Evolutionary conservation across 1,284 basidiomycete species (phyloP).

Genomic region (Rugosomyces carneus): DNA sequence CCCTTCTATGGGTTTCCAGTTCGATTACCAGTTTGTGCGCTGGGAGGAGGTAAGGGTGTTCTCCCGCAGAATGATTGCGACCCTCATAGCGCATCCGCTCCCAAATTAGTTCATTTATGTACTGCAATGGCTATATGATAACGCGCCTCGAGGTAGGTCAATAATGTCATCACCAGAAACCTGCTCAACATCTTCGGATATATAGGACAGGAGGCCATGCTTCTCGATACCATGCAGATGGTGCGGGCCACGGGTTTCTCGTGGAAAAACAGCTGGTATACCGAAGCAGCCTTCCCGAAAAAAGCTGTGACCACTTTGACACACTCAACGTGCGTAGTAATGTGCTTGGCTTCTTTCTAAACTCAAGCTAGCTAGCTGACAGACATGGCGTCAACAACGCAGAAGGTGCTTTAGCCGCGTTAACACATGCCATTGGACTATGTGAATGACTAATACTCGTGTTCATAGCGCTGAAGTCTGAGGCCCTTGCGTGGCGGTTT

Average conservation of each 20-base stretch:
- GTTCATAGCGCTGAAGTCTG: slow-evolving; percentile 31
- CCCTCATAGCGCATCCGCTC: background rate
- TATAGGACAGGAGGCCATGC: slow-evolving; percentile 26
- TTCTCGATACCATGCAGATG: slow-evolving; percentile 34
- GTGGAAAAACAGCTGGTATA: slow-evolving; percentile 36
- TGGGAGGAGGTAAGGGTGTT: slow-evolving; percentile 30
- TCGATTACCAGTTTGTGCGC: slow-evolving; percentile 33
- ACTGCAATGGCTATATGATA: slow-evolving; percentile 35
- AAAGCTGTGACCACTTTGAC: slow-evolving; percentile 20
- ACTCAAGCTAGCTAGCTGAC: background rate
- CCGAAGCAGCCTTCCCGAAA: slow-evolving; percentile 29
- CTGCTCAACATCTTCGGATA: background rate
- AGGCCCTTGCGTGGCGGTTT: slow-evolving; percentile 34
- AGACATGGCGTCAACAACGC: slow-evolving; percentile 35
- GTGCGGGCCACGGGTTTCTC: slow-evolving; percentile 31
- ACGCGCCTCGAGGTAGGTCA: slow-evolving; percentile 26
- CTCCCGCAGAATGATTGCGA: background rate
- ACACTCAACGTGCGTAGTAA: slow-evolving; percentile 26
- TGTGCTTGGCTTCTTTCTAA: background rate
- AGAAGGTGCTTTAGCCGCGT: slow-evolving; percentile 22
- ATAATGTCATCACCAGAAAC: background rate
- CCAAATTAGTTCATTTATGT: slow-evolving; percentile 26
- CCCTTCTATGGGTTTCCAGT: slow-evolving; percentile 32
- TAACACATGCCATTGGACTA: background rate
- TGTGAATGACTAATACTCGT: background rate